A percentile compares a stretch with the other conserved stretches of the same genome.
phyloP scores from a whole-genome alignment of 139 green algal species.

The Tetraselmis striata region DNA sequence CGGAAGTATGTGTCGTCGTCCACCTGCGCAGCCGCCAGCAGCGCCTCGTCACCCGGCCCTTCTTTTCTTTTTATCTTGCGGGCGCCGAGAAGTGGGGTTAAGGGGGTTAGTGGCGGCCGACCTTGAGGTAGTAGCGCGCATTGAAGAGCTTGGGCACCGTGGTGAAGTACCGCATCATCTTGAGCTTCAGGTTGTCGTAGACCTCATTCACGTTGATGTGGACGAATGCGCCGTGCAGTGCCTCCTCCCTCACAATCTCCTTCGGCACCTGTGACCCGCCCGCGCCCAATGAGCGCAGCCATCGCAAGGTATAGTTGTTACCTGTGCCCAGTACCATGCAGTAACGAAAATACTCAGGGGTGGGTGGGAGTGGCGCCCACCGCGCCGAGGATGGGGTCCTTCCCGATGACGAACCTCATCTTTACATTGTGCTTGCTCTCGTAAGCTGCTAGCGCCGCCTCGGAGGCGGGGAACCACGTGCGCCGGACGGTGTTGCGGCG shows the following conservation, averaged over 20 bases:
- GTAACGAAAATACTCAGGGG: too few species aligned
- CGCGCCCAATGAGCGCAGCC: too few species aligned
- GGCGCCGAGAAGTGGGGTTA: too few species aligned
- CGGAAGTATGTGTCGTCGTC: conserved; percentile 66
- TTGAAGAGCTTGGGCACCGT: not conserved
- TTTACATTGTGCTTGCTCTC: not conserved
- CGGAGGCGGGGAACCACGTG: not conserved
- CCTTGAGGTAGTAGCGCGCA: not conserved
- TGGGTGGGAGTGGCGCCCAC: too few species aligned
- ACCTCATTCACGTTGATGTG: not conserved
- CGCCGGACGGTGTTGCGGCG: not conserved
- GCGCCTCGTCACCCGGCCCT: too few species aligned
- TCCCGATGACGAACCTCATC: not conserved
- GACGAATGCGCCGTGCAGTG: not conserved
- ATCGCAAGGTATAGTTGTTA: too few species aligned
- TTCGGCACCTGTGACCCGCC: not conserved
- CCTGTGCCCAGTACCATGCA: too few species aligned
- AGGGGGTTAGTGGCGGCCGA: too few species aligned
- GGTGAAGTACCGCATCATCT: not conserved
- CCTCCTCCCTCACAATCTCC: not conserved
- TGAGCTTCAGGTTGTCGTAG: not conserved
- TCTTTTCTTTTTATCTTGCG: too few species aligned
- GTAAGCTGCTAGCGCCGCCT: not conserved
- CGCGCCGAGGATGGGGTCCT: too few species aligned
- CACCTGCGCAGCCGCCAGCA: conserved; percentile 24